Evolutionary conservation across 2,329 filamentous ascomycete genomes (phyloP), one percentile per base, ranked within the genome.

Genomic region (Aspergillus clavatus): DNA sequence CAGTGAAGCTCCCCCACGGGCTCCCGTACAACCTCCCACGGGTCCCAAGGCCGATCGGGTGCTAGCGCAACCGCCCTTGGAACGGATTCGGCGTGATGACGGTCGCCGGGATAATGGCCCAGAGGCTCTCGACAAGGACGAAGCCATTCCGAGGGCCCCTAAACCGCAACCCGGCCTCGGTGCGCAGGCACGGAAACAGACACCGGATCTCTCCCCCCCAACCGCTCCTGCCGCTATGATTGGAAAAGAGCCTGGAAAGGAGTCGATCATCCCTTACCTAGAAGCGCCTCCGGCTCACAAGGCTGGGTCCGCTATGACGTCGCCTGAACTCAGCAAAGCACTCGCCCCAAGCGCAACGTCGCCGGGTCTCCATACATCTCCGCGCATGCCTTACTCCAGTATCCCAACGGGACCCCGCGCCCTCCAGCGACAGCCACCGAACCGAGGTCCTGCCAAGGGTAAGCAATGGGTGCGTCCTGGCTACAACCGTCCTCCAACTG

Each of bases 401-500:
- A 66, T 71, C 16, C 69, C 69, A 10, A 72, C 68, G 7, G 69
- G 67, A 3, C 69, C 69, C 26, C 67, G 69, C 40, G 68, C 68
- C 5, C 58, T 65, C n/a, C 61, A 68, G 37, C 62, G 66, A 38
- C 55, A 57, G 6, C 48, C 60, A 27, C 55, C 56, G 11, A 59
- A 63, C 8, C 58, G 66, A 22, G 59, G 59, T 5, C 53, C 58
- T 14, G 51, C 61, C 3, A 71, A 70, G 44, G 51, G 38, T 12
- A 68, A 60, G 42, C 64, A 64, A 46, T 71, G 68, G 68, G 56
- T 64, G 37, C 66, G 66, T 23, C 59, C 66, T 22, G 66, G 62
- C 11, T 70, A 67, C 42, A 55, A 45, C 28, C 56, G 61, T 23
- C 54, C 55, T 0, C 57, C 57, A 4, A 48, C 59, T 7, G 45